These are phyloP conservation scores for Trichoderma asperellum DNA, from an alignment of 2,329 filamentous ascomycete species.

Conservation along the genomic window DNA sequence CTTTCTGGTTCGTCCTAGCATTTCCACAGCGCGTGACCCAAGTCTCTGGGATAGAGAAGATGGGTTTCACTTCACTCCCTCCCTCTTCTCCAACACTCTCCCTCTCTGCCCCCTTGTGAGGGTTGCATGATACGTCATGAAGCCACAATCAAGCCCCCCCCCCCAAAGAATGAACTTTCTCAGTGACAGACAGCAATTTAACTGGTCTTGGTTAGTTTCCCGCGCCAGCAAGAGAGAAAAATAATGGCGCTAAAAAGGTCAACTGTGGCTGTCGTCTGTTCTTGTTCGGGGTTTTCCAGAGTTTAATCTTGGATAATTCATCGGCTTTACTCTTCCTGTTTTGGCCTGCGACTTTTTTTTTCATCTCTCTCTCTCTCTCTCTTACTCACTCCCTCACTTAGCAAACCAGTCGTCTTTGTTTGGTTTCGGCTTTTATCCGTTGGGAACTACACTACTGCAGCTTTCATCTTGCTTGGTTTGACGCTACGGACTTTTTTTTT, in stretches of 20 bases:
- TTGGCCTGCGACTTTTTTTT: neutral
- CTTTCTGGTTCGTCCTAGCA: neutral
- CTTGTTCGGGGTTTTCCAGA: neutral
- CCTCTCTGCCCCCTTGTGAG: neutral
- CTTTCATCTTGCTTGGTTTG: neutral
- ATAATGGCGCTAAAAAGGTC: neutral
- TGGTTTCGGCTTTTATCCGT: neutral
- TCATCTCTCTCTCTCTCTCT: neutral
- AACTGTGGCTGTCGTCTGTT: neutral
- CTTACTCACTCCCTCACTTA: neutral
- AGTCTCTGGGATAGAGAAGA: neutral
- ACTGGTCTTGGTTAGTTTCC: slow-evolving; percentile 16
- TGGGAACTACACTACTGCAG: slow-evolving; percentile 1
- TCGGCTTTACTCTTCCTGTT: neutral
- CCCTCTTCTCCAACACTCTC: no score
- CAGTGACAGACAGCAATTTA: slow-evolving; percentile 15
- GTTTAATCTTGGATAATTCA: neutral
- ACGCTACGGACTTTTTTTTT: neutral
- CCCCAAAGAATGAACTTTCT: neutral
- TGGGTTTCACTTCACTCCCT: neutral
- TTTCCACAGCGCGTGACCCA: neutral
- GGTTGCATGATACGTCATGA: slow-evolving; percentile 9
- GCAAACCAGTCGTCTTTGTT: neutral
- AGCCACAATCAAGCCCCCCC: neutral
- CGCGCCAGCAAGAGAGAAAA: neutral